Evolutionary conservation across 768 basidiomycete species (phyloP).

Genomic region (Antrodiella citrinella): DNA sequence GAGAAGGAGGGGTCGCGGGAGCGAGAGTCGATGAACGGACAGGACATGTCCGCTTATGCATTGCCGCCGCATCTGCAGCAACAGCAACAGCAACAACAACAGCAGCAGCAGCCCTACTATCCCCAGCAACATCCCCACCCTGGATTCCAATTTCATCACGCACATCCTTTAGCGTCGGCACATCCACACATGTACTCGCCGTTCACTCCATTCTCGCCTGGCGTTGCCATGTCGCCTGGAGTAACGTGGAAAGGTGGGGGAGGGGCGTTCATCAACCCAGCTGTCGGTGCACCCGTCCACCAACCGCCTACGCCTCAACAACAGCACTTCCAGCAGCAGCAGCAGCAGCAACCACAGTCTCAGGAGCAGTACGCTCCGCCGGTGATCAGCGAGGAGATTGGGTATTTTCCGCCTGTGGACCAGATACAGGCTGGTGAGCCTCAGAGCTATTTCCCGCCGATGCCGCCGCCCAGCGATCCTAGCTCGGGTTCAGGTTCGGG

Average conservation of each 20-base stretch:
- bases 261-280: slow-evolving; percentile 45
- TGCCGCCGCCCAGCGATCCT: slow-evolving; percentile 15
- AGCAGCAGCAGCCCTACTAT: neutral
- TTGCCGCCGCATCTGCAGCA: neutral
- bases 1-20: no score
- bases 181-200: slow-evolving; percentile 19
- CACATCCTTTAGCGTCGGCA: slow-evolving; percentile 5
- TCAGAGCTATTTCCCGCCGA: slow-evolving; percentile 36
- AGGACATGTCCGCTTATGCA: neutral
- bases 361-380: slow-evolving; percentile 1
- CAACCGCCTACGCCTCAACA: slow-evolving; percentile 19
- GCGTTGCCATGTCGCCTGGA: slow-evolving; percentile 63
- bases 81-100: neutral
- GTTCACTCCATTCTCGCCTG: slow-evolving; percentile 55
- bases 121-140: slow-evolving; percentile 3
- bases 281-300: slow-evolving; percentile 49
- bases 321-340: slow-evolving; percentile 2
- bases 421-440: slow-evolving; percentile 13
- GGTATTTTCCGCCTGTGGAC: slow-evolving; percentile 37
- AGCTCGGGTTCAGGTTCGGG: neutral
- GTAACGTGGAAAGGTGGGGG: slow-evolving; percentile 59
- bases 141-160: slow-evolving; percentile 5
- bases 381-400: slow-evolving; percentile 9
- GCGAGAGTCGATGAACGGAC: neutral
- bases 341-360: slow-evolving; percentile 5